Base-by-base conservation (phyloP, 306 rosid genomes). In the Quercus alba region DNA sequence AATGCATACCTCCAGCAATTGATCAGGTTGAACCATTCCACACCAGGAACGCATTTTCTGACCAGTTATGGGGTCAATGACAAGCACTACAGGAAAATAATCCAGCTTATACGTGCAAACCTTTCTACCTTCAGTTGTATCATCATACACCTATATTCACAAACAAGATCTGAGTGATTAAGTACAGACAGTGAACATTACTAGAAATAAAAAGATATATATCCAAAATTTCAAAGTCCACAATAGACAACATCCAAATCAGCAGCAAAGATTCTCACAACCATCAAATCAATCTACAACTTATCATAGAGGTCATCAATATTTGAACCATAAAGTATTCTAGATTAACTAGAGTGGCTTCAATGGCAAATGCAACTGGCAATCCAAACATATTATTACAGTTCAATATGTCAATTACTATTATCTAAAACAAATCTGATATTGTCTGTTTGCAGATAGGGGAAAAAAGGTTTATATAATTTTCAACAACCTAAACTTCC, bases 1-100 rank as follows among this genome's bases (percentile, higher is more conserved):
- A 78, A 64, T 7, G 67, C 85, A 67, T 88, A 93, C 99, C 91
- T 96, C 99, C 54, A 96, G 84, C 75, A 96, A 85, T 73, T 91
- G 85, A 63, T 96, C 98, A 7, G 99, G 93, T 71, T 93, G 88
- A 84, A 96, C 94, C 99, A 96, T 96, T 88, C 99, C 97, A 56
- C 62, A 80, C 99, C 99, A 93, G 30, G 86, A 77, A 26, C 88
- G 97, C 97, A 96, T 93, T 88, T 91, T 96, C 82, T 91, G 97
- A 68, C 99, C 99, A 57, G 98, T 96, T 77, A 96, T 90, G 82
- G 99, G 99, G 75, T 96, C 99, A 83, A 96, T 86, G 64, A 93
- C 86, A 73, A 96, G 98, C 73, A 96, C 94, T 21, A 94, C 97
- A 82, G 99, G 99, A 79, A 89, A 87, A 28, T 89, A 89, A 56